A percentile compares a stretch with the other conserved stretches of the same genome.
Evolutionary conservation across 306 rosid genomes (phyloP).

Genomic region (Dalbergia cultrata): DNA sequence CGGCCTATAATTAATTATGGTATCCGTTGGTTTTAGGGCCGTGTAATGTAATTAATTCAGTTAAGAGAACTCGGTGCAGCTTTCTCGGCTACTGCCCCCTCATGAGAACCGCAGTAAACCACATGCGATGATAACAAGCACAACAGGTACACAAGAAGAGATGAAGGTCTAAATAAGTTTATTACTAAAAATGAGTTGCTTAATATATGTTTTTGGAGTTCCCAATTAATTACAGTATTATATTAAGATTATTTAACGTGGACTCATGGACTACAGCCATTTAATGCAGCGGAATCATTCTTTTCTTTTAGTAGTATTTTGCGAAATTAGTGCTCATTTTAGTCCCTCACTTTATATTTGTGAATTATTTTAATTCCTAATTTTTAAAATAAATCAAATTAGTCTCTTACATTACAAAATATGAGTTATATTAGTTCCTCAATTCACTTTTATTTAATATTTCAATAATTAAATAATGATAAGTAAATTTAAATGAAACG

Average conservation of each 20-base stretch:
- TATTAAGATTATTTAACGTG: background rate
- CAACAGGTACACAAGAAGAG: background rate
- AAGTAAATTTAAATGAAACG: too few species aligned
- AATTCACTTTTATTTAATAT: too few species aligned
- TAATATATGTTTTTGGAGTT: background rate
- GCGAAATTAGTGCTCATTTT: too few species aligned
- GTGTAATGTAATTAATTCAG: background rate
- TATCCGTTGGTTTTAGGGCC: slow-evolving; percentile 1
- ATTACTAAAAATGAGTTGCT: background rate
- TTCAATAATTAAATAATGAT: too few species aligned
- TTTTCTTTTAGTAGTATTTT: too few species aligned
- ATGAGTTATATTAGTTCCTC: too few species aligned
- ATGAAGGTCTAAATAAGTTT: background rate
- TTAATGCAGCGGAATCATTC: background rate
- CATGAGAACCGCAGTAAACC: background rate
- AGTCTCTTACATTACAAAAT: too few species aligned
- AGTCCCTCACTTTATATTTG: too few species aligned
- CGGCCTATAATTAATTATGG: background rate
- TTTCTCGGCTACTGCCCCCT: background rate
- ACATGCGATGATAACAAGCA: background rate
- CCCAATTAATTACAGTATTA: background rate
- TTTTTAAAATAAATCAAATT: too few species aligned
- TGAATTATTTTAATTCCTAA: too few species aligned
- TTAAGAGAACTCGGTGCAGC: background rate
- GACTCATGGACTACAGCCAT: slow-evolving; percentile 12